Conservation (phyloP, 306 rosid genomes). For the Glycine tomentella region DNA sequence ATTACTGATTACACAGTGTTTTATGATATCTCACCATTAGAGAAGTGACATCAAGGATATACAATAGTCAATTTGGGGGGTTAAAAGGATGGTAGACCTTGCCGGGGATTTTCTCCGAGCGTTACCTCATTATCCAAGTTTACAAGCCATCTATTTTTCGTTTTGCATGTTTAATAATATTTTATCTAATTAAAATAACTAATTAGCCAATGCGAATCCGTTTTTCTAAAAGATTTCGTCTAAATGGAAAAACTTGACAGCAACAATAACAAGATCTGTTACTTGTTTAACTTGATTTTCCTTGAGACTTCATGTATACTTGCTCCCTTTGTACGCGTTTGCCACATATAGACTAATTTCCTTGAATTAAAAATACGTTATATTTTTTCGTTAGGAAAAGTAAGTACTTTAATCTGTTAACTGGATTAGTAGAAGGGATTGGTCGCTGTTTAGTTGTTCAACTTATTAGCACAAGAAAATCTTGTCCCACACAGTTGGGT, state of each 20-base stretch:
- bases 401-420: slow-evolving; percentile 1
- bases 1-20: slow-evolving; percentile 22
- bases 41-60: slow-evolving; percentile 42
- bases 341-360: slow-evolving; percentile 17
- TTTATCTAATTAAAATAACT: slow-evolving; percentile 14
- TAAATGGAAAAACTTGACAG: slow-evolving; percentile 31
- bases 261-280: slow-evolving; percentile 40
- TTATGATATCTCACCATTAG: neutral
- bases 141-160: slow-evolving; percentile 45
- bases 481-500: slow-evolving; percentile 6
- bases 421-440: slow-evolving; percentile 31
- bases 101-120: slow-evolving; percentile 47
- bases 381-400: slow-evolving; percentile 6
- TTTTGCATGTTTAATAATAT: slow-evolving; percentile 21
- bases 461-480: slow-evolving; percentile 36
- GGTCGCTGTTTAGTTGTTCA: slow-evolving; percentile 48
- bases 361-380: slow-evolving; percentile 31
- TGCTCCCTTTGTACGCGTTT: slow-evolving; percentile 10
- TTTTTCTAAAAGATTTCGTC: slow-evolving; percentile 36
- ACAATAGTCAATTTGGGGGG: slow-evolving; percentile 60
- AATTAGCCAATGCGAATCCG: neutral
- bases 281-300: slow-evolving; percentile 46
- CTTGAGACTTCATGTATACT: slow-evolving; percentile 37
- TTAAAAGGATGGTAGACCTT: slow-evolving; percentile 51
- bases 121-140: slow-evolving; percentile 52